Evolutionary conservation across 2,329 filamentous ascomycete species (phyloP).

Genomic region (Bipolaris zeicola): DNA sequence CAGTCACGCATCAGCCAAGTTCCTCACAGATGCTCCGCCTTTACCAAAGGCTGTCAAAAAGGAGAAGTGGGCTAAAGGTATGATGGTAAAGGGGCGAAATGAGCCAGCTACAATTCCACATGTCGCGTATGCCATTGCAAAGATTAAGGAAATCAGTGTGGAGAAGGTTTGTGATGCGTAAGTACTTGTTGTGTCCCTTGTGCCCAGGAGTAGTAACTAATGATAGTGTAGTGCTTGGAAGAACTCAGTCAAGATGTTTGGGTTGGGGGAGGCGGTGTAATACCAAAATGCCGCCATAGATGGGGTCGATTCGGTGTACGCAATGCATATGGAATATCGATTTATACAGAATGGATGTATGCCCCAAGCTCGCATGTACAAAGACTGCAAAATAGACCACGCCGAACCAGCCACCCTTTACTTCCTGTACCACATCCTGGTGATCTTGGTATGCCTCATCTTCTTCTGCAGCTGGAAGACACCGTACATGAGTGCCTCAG

Average conservation of each 20-base stretch:
- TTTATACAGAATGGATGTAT: slow-evolving; percentile 18
- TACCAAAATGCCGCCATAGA: background rate
- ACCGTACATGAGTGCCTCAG: slow-evolving; percentile 62
- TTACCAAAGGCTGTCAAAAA: slow-evolving; percentile 89
- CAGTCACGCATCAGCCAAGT: slow-evolving; percentile 82
- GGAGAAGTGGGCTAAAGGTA: slow-evolving; percentile 87
- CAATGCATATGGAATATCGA: slow-evolving; percentile 18
- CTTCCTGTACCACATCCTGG: slow-evolving; percentile 64
- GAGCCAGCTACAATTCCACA: slow-evolving; percentile 86
- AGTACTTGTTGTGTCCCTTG: slow-evolving; percentile 40
- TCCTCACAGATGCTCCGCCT: slow-evolving; percentile 69
- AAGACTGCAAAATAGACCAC: slow-evolving; percentile 22
- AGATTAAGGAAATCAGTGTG: slow-evolving; percentile 77
- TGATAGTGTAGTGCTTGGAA: slow-evolving; percentile 40
- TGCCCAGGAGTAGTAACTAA: background rate
- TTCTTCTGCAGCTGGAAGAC: slow-evolving; percentile 81
- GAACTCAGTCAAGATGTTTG: slow-evolving; percentile 50
- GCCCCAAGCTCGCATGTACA: slow-evolving; percentile 27
- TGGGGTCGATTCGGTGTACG: slow-evolving; percentile 8
- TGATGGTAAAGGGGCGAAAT: slow-evolving; percentile 93
- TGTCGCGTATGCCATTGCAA: slow-evolving; percentile 87
- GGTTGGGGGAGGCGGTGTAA: slow-evolving; percentile 38
- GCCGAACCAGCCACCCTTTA: slow-evolving; percentile 34
- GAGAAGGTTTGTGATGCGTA: slow-evolving; percentile 83
- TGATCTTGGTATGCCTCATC: slow-evolving; percentile 67